Conservation (phyloP, 176 grass and related monocot species). For the Aechmea fasciata region DNA sequence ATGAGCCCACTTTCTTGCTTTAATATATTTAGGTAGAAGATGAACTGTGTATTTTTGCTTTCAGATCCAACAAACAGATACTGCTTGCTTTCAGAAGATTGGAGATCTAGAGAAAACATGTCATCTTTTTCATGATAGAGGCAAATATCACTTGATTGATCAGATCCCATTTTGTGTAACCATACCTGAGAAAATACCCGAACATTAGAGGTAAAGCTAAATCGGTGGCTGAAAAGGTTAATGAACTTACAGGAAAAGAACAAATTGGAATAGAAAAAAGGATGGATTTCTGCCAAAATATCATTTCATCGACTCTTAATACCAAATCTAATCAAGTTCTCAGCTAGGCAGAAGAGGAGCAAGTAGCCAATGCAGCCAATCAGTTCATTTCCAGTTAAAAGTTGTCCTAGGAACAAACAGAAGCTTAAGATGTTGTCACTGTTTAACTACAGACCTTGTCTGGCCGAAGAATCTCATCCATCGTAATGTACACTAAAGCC, state of each 20-base stretch:
- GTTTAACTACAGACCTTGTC: conserved; percentile 54
- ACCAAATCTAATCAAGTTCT: not conserved
- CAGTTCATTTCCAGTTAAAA: too few species aligned
- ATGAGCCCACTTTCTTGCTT: conserved; percentile 50
- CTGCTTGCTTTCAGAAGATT: conserved; percentile 73
- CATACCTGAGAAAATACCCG: conserved; percentile 46
- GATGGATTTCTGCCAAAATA: not conserved
- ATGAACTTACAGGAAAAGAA: not conserved
- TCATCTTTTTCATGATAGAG: conserved; percentile 85
- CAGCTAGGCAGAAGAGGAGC: not conserved
- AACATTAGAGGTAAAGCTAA: conserved; percentile 20
- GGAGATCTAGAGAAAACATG: conserved; percentile 61
- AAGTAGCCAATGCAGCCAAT: too few species aligned
- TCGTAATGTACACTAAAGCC: conserved; percentile 67
- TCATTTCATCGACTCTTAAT: not conserved
- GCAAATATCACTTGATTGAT: conserved; percentile 67
- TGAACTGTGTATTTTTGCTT: conserved; percentile 77
- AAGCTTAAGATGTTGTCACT: not conserved
- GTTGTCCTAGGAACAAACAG: too few species aligned
- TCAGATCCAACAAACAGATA: conserved; percentile 83
- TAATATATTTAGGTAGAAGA: conserved; percentile 59
- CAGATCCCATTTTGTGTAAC: conserved; percentile 59
- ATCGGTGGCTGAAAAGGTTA: not conserved
- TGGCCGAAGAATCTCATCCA: conserved; percentile 71
- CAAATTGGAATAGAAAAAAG: not conserved